Percentiles rank a stretch among this genome's conserved stretches.
Conservation (phyloP, 2,329 filamentous ascomycete genomes). For the Tetracladium maxilliforme region DNA sequence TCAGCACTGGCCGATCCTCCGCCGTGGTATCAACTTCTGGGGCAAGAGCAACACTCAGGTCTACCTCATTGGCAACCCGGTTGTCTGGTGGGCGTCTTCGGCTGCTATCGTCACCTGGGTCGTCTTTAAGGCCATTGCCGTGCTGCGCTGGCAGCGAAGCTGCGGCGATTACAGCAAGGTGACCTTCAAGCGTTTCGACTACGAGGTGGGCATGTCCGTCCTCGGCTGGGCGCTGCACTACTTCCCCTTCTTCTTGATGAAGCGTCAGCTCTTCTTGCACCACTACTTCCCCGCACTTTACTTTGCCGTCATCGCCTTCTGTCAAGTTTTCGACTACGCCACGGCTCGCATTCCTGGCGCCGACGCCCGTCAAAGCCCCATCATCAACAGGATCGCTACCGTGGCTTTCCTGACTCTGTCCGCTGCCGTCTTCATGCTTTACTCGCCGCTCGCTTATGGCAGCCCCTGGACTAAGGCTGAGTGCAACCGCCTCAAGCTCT, state of each 20-base stretch:
- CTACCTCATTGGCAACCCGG: conserved; percentile 87
- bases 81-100: conserved; percentile 89
- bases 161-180: conserved; percentile 71
- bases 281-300: conserved; percentile 97
- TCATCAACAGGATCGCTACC: conserved; percentile 61
- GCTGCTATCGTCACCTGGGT: conserved; percentile 63
- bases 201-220: conserved; percentile 81
- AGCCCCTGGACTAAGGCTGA: conserved; percentile 85
- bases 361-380: conserved; percentile 53
- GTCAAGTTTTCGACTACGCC: conserved; percentile 77
- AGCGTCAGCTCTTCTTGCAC: conserved; percentile 93
- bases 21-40: conserved; percentile 98
- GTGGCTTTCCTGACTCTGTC: conserved; percentile 61
- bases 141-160: conserved; percentile 88
- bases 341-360: conserved; percentile 58
- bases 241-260: conserved; percentile 98
- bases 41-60: conserved; percentile 87
- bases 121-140: conserved; percentile 72
- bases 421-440: conserved; percentile 67
- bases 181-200: conserved; percentile 93
- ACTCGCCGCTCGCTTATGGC: conserved; percentile 80
- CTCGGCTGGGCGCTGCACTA: conserved; percentile 96
- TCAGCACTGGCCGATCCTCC: conserved; percentile 79
- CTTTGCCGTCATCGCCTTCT: conserved; percentile 81
- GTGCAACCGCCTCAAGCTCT: conserved; percentile 77